Conservation (phyloP, 2,329 filamentous ascomycete species). For the Amphichorda felina region DNA sequence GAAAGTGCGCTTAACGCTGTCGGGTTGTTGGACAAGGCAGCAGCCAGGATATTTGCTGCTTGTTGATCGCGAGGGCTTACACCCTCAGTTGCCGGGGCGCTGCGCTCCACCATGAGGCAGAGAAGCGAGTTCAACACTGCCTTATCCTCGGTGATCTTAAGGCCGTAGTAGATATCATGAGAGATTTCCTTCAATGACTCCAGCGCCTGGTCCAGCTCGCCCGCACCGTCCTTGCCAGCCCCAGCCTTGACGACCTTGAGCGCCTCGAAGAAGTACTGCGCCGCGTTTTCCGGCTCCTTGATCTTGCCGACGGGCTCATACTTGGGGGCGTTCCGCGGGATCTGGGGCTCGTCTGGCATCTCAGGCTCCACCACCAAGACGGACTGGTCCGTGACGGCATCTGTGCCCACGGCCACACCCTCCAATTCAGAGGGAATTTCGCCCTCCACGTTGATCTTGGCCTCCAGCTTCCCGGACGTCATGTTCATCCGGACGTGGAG, state of each 20-base stretch:
- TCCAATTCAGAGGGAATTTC: constrained; percentile 44
- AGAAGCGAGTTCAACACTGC: constrained; percentile 42
- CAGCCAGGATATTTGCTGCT: constrained; percentile 45
- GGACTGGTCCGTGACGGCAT: constrained; percentile 30
- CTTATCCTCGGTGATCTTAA: constrained; percentile 46
- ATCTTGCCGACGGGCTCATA: constrained; percentile 47
- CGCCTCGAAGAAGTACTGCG: constrained; percentile 23
- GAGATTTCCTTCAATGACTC: constrained; percentile 49
- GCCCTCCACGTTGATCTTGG: constrained; percentile 50
- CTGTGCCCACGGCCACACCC: constrained; percentile 32
- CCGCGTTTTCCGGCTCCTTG: constrained; percentile 32
- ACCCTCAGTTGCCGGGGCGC: constrained; percentile 11
- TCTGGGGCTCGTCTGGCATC: constrained; percentile 14
- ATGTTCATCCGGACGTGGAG: constrained; percentile 57
- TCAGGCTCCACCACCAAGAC: constrained; percentile 43
- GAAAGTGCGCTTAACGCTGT: constrained; percentile 42
- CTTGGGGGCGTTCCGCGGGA: constrained; percentile 37
- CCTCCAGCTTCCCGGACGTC: constrained; percentile 50
- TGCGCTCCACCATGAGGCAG: constrained; percentile 33
- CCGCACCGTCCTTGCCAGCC: constrained; percentile 7
- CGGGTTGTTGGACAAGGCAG: constrained; percentile 53
- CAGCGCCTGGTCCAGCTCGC: constrained; percentile 34
- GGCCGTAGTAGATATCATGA: constrained; percentile 59
- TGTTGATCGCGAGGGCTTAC: constrained; percentile 30
- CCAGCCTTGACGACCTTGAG: constrained; percentile 37